phyloP scores from a whole-genome alignment of 106 monocot genomes.

The Posidonia australis region DNA sequence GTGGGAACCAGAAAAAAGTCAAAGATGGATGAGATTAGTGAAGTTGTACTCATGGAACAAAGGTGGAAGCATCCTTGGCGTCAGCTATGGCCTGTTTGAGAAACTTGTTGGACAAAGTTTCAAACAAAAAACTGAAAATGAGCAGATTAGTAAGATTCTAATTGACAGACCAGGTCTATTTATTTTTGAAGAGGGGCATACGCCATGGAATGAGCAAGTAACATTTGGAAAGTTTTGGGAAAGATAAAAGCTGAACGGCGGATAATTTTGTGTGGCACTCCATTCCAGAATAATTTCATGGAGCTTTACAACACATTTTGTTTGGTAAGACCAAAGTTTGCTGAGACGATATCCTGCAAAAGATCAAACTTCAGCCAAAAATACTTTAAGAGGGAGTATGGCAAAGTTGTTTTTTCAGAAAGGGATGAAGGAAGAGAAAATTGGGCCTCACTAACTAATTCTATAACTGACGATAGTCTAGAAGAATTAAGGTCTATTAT shows the following conservation, averaged over 20 bases:
- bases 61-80: slow-evolving; percentile 32
- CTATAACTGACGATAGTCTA: slow-evolving; percentile 11
- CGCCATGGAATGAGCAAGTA: slow-evolving; percentile 52
- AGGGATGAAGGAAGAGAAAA: slow-evolving; percentile 26
- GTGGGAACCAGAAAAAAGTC: slow-evolving; percentile 7
- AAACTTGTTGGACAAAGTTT: slow-evolving; percentile 13
- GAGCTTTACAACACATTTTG: slow-evolving; percentile 66
- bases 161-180: slow-evolving; percentile 45
- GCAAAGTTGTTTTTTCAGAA: slow-evolving; percentile 4
- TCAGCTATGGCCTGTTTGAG: slow-evolving; percentile 60
- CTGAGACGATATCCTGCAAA: slow-evolving; percentile 13
- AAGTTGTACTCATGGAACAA: slow-evolving; percentile 50
- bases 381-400: background rate
- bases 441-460: slow-evolving; percentile 25
- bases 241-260: slow-evolving; percentile 41
- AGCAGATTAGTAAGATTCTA: slow-evolving; percentile 16
- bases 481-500: slow-evolving; percentile 30
- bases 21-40: slow-evolving; percentile 7
- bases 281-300: slow-evolving; percentile 70
- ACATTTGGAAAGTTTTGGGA: slow-evolving; percentile 38
- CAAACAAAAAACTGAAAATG: slow-evolving; percentile 1
- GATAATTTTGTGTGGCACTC: slow-evolving; percentile 75
- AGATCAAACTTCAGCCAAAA: slow-evolving; percentile 13
- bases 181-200: slow-evolving; percentile 81
- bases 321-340: slow-evolving; percentile 54